These are phyloP conservation scores for Colletotrichum destructivum DNA, from an alignment of 2,329 filamentous ascomycete species.

Conservation along the genomic window DNA sequence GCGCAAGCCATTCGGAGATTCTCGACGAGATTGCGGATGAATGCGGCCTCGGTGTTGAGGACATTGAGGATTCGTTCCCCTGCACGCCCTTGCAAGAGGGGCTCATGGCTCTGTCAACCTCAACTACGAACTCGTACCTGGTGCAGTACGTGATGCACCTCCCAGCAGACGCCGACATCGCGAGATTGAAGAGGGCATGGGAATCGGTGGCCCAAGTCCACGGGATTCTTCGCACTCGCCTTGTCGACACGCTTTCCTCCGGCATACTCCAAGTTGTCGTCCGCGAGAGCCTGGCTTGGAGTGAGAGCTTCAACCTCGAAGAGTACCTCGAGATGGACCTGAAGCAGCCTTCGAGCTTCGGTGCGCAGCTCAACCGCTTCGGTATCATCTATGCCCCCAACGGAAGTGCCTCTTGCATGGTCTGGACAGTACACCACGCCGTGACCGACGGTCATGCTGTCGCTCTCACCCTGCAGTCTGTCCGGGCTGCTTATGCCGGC, in stretches of 20 bases:
- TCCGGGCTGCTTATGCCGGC: conserved; percentile 16
- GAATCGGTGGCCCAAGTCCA: conserved; percentile 35
- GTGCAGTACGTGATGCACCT: conserved; percentile 28
- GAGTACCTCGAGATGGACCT: conserved; percentile 28
- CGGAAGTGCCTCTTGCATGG: conserved; percentile 28
- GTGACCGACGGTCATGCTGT: conserved; percentile 34
- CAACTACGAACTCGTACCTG: conserved; percentile 23
- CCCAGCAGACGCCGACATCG: not conserved
- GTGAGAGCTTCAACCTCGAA: conserved; percentile 24
- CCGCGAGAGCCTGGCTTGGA: conserved; percentile 23
- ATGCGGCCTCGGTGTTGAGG: conserved; percentile 7
- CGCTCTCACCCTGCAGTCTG: conserved; percentile 27
- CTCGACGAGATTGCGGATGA: conserved; percentile 20
- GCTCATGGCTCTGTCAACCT: conserved; percentile 32
- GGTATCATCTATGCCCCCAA: conserved; percentile 36
- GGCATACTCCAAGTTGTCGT: conserved; percentile 67
- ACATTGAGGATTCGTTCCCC: conserved; percentile 33
- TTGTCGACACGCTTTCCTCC: conserved; percentile 33
- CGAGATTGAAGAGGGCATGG: conserved; percentile 30
- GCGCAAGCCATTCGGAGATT: not conserved
- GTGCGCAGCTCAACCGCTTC: conserved; percentile 43
- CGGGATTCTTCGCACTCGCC: conserved; percentile 44
- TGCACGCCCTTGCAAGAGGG: conserved; percentile 34
- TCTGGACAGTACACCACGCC: conserved; percentile 44
- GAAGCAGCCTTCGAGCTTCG: conserved; percentile 24